phyloP scores from a whole-genome alignment of 1,284 basidiomycete genomes.

The Bondarzewia mesenterica region DNA sequence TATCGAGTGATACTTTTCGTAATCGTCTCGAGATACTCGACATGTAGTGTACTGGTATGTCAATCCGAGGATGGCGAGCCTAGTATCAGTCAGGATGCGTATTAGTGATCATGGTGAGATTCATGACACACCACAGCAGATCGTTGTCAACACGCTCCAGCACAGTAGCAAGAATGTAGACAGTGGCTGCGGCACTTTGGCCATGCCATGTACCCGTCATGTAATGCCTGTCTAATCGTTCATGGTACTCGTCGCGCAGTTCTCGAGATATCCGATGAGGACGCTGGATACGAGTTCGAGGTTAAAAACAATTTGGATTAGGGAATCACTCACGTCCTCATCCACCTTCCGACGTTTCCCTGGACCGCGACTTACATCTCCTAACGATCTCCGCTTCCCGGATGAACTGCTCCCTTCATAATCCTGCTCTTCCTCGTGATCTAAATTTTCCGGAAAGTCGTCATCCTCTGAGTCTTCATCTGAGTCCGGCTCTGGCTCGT shows the following conservation, averaged over 20 bases:
- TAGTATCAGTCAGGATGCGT: constrained; percentile 27
- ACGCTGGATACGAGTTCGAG: constrained; percentile 15
- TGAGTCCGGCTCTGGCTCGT: constrained; percentile 64
- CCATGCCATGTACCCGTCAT: constrained; percentile 80
- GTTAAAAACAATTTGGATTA: constrained; percentile 1
- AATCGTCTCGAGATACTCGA: constrained; percentile 80
- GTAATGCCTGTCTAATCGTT: constrained; percentile 77
- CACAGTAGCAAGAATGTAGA: constrained; percentile 86
- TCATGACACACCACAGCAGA: constrained; percentile 65
- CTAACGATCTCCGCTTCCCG: constrained; percentile 51
- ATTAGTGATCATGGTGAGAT: too few species aligned
- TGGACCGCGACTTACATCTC: constrained; percentile 29
- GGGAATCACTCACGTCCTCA: constrained; percentile 30
- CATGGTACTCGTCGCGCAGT: constrained; percentile 55
- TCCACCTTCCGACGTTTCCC: constrained; percentile 44
- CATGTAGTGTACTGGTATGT: constrained; percentile 90
- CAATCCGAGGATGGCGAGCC: constrained; percentile 90
- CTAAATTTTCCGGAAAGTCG: constrained; percentile 26
- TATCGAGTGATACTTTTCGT: constrained; percentile 74
- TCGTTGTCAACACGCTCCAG: constrained; percentile 92
- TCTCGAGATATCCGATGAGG: constrained; percentile 56
- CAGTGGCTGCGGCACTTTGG: constrained; percentile 82
- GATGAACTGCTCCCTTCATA: constrained; percentile 31
- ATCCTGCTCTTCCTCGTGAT: constrained; percentile 40
- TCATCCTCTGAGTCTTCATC: constrained; percentile 54